Base-by-base conservation (phyloP, 2,329 filamentous ascomycete genomes). In the Phialemonium atrogriseum region DNA sequence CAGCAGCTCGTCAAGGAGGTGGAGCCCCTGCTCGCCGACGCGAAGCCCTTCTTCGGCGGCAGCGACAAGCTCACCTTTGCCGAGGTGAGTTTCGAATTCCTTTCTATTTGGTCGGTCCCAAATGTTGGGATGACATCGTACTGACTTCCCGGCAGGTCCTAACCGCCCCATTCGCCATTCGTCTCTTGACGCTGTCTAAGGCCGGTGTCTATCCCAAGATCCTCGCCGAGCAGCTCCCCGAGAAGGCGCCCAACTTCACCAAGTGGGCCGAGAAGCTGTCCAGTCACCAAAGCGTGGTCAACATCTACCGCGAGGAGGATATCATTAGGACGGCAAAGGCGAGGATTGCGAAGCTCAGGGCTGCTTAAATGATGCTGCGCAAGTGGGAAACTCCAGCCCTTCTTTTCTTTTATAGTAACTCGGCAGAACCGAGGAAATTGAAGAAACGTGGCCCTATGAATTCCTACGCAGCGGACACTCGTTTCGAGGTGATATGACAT, bases 21-120 rank as follows among this genome's bases (percentile, higher is more conserved):
- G 34, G 84, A 88, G 56, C 82, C 82, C 1, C 56, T 85, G 22
- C 59, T 93, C 16, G 48, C 46, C 3, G 60, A 66, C 32, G 41
- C 66, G 0, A 58, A 51, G 2, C 77, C 77, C 0, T 84, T 76
- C 52, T 83, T 81, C 49, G 73, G 71, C 3, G 79, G 78, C 0
- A 73, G 68, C 31, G 60, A 70, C 13, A 73, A 60, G 49, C 49
- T 87, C 24, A 89, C 83, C 0, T 55, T 87, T 21, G 84, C 78
- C 9, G 85, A 91, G 71, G 83, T 84, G 56, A 38, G 58, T 49
- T 14, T 17, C 21, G 6, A 8, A n/a, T 18, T 23, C n/a, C 7
- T 29, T 27, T 21, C 7, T 15, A n/a, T n/a, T n/a, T n/a, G 13
- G 24, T 13, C n/a, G 13, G 4, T 26, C 12, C 12, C 12, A 26